phyloP scores from a whole-genome alignment of 2,329 filamentous ascomycete species.

The Aureobasidium leucospermi region DNA sequence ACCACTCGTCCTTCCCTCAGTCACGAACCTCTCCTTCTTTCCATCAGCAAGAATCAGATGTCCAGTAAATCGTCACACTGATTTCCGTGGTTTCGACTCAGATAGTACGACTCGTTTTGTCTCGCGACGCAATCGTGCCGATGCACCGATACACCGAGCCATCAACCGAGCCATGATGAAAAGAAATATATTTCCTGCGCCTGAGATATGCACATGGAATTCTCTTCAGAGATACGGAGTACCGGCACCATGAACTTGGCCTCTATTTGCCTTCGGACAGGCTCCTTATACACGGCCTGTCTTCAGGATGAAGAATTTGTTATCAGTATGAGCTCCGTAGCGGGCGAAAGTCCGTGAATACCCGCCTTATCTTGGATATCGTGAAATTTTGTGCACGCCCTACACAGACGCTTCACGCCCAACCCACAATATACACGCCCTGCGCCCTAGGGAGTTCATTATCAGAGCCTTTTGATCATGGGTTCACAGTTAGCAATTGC shows the following conservation, averaged over 20 bases:
- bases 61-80: too few species aligned
- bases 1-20: not conserved
- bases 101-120: too few species aligned
- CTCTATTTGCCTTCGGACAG: not conserved
- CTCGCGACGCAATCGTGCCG: too few species aligned
- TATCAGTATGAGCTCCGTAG: not conserved
- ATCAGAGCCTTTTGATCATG: not conserved
- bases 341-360: not conserved
- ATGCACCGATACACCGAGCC: too few species aligned
- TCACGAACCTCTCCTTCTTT: not conserved
- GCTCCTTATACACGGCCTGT: not conserved
- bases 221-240: not conserved
- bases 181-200: not conserved
- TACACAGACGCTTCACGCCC: slow-evolving; percentile 6
- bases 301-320: not conserved
- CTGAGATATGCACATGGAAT: not conserved
- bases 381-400: slow-evolving; percentile 4
- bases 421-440: slow-evolving; percentile 4
- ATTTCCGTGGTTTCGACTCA: too few species aligned
- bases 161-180: too few species aligned
- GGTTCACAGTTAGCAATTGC: not conserved
- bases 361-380: not conserved
- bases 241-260: not conserved
- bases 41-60: not conserved
- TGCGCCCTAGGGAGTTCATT: slow-evolving; percentile 10